Conservation (phyloP, 306 rosid genomes). For the Begonia masoniana region DNA sequence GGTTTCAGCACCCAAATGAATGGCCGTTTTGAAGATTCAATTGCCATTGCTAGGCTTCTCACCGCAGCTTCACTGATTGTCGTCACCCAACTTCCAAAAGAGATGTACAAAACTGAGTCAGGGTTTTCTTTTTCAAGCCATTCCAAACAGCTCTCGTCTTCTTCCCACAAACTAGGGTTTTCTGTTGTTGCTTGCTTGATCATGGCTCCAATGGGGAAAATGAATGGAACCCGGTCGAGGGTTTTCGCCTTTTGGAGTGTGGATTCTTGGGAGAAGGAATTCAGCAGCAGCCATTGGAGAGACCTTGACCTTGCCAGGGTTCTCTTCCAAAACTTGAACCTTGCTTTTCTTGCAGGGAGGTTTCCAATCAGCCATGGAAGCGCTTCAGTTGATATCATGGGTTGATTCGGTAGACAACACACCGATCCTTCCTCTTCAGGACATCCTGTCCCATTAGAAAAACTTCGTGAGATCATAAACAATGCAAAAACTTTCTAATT, state of each 20-base stretch:
- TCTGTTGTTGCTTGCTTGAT: conserved; percentile 12
- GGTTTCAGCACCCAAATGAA: conserved; percentile 66
- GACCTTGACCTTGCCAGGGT: conserved; percentile 43
- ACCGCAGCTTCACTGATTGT: conserved; percentile 55
- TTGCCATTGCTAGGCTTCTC: conserved; percentile 41
- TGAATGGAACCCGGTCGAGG: conserved; percentile 4
- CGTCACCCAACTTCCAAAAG: conserved; percentile 88
- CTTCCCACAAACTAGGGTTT: conserved; percentile 55
- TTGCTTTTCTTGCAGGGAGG: conserved; percentile 34
- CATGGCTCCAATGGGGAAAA: conserved; percentile 40
- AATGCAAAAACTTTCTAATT: no score
- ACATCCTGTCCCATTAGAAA: conserved; percentile 28
- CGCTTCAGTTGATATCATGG: conserved; percentile 35
- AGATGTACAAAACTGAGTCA: conserved; percentile 47
- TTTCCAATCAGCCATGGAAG: conserved; percentile 89
- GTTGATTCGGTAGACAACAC: conserved; percentile 26
- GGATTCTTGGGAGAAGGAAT: conserved; percentile 48
- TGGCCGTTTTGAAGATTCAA: conserved; percentile 39
- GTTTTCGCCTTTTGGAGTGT: conserved; percentile 1
- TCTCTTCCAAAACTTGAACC: conserved; percentile 74
- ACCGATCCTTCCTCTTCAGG: conserved; percentile 29
- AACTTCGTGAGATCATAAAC: no score
- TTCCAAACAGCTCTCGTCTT: conserved; percentile 45
- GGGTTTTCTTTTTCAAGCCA: conserved; percentile 45
- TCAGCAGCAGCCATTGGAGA: conserved; percentile 48